Percentiles rank a stretch among this genome's conserved stretches.
These are phyloP conservation scores for Calonectria henricotiae DNA, from an alignment of 2,329 filamentous ascomycete genomes.

Conservation along the genomic window DNA sequence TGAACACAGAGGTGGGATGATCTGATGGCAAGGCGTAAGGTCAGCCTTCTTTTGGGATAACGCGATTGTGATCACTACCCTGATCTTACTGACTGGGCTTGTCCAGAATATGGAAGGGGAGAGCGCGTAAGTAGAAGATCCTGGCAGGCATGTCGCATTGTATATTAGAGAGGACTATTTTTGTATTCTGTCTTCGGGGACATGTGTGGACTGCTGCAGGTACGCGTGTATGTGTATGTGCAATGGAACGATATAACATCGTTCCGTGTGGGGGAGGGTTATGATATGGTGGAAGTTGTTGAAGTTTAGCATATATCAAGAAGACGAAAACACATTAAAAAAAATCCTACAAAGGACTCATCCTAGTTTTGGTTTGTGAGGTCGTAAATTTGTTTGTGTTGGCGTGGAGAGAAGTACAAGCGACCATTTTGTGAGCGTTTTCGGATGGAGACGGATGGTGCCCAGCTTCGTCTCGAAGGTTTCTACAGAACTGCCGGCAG, in stretches of 20 bases:
- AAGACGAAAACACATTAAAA: constrained; percentile 43
- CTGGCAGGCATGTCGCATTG: constrained; percentile 48
- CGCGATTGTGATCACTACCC: constrained; percentile 39
- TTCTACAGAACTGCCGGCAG: background rate
- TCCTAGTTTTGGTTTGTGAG: background rate
- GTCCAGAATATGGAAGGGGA: constrained; percentile 11
- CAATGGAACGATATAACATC: constrained; percentile 26
- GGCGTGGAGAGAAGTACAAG: background rate
- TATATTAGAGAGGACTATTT: constrained; percentile 49
- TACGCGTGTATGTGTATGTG: constrained; percentile 31
- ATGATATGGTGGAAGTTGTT: constrained; percentile 35
- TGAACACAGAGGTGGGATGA: constrained; percentile 46
- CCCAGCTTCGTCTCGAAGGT: too few relatives aligned
- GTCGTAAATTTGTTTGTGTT: background rate
- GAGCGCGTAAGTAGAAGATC: constrained; percentile 23
- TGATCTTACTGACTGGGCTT: constrained; percentile 37
- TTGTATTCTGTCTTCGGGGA: constrained; percentile 45
- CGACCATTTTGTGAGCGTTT: background rate
- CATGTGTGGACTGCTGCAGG: constrained; percentile 40
- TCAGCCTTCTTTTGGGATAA: constrained; percentile 34
- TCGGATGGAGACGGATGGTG: background rate
- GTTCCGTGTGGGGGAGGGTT: constrained; percentile 26
- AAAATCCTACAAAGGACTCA: constrained; percentile 45
- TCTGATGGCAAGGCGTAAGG: constrained; percentile 41
- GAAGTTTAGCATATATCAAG: constrained; percentile 46